phyloP scores from a whole-genome alignment of 805 yeast genomes.

The Lachancea mirantina region DNA sequence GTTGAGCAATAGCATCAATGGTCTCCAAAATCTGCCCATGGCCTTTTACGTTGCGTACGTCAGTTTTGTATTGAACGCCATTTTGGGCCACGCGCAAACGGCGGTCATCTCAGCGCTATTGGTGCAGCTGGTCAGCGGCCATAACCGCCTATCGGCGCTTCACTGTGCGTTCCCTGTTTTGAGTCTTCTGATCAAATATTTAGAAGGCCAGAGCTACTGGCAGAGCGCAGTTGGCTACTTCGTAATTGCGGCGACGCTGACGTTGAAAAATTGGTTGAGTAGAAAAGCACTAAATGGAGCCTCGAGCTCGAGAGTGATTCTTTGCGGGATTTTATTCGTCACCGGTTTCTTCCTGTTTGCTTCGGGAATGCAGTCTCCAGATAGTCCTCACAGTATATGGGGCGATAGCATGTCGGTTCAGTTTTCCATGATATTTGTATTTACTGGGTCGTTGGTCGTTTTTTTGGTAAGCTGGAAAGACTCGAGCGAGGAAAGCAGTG shows the following conservation, averaged over 20 bases:
- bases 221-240: conserved; percentile 3
- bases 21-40: conserved; percentile 4
- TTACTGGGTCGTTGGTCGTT: conserved; percentile 24
- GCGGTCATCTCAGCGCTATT: conserved; percentile 10
- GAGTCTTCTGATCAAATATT: conserved; percentile 7
- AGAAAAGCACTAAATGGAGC: too few species aligned
- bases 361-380: conserved; percentile 2
- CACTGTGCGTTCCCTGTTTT: conserved; percentile 7
- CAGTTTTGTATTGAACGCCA: conserved; percentile 9
- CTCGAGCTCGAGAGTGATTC: too few species aligned
- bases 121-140: conserved; percentile 8
- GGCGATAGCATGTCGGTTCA: conserved; percentile 12
- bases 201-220: conserved; percentile 1
- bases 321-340: background rate
- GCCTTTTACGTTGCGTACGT: conserved; percentile 5
- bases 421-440: conserved; percentile 27
- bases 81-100: conserved; percentile 12
- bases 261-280: background rate
- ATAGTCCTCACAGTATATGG: background rate
- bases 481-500: conserved; percentile 8
- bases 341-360: conserved; percentile 3
- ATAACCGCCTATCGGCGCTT: too few species aligned
- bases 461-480: conserved; percentile 25
- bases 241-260: conserved; percentile 3
- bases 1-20: conserved; percentile 8